Percentiles rank a stretch among this genome's conserved stretches.
These are phyloP conservation scores for Moesziomyces antarcticus DNA, from an alignment of 1,284 basidiomycete species.

Conservation along the genomic window DNA sequence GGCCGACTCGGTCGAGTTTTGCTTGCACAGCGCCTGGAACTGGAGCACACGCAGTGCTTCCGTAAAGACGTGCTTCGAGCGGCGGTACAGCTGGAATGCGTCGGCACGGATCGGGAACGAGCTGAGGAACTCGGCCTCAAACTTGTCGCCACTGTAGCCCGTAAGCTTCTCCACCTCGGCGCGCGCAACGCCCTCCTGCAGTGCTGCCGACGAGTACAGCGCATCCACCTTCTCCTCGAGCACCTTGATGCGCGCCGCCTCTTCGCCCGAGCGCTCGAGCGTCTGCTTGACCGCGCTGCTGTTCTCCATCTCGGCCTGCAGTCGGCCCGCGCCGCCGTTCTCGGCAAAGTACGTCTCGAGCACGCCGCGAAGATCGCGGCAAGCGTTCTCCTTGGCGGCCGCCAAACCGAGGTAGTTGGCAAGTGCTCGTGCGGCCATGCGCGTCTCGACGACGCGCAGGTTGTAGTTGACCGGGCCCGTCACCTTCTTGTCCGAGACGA, in stretches of 20 bases:
- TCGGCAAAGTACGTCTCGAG: slow-evolving; percentile 54
- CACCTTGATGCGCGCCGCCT: slow-evolving; percentile 54
- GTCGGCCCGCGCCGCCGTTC: slow-evolving; percentile 20
- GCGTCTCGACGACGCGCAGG: slow-evolving; percentile 63
- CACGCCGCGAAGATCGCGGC: slow-evolving; percentile 51
- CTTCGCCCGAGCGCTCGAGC: slow-evolving; percentile 47
- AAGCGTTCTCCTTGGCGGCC: neutral
- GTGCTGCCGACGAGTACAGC: slow-evolving; percentile 5
- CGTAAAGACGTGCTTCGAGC: slow-evolving; percentile 62
- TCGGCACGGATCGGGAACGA: slow-evolving; percentile 62
- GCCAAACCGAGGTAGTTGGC: slow-evolving; percentile 31
- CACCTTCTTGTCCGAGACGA: slow-evolving; percentile 65
- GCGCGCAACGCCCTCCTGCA: slow-evolving; percentile 35
- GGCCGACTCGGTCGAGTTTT: slow-evolving; percentile 7
- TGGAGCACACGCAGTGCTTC: slow-evolving; percentile 59
- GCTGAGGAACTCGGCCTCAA: slow-evolving; percentile 57
- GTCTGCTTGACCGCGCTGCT: slow-evolving; percentile 26
- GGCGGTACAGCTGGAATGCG: slow-evolving; percentile 50
- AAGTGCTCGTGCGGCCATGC: slow-evolving; percentile 56
- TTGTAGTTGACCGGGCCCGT: slow-evolving; percentile 66
- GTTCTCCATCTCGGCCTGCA: slow-evolving; percentile 40
- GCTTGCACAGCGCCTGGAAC: slow-evolving; percentile 52
- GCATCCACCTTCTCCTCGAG: slow-evolving; percentile 44
- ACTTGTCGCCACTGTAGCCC: slow-evolving; percentile 47
- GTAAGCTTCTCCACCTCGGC: slow-evolving; percentile 54